Percentiles rank a stretch among this genome's conserved stretches.
Conservation (phyloP, 345 rosid genomes). For the Dimocarpus longan region DNA sequence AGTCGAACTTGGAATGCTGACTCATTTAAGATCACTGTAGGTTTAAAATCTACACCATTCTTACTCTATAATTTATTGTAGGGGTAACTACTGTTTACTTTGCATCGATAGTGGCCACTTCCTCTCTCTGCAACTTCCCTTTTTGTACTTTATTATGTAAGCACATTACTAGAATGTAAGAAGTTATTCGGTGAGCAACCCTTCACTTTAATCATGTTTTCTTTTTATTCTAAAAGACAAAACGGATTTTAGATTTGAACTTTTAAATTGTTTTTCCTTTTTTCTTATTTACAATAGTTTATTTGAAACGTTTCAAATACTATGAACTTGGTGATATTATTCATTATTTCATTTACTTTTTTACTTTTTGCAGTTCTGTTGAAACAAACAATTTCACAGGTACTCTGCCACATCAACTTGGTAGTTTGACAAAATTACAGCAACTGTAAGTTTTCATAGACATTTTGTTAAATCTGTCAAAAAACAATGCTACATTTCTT, state of each 20-base stretch:
- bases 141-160: background rate
- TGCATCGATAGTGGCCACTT: background rate
- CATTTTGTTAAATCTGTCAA: background rate
- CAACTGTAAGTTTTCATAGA: conserved; percentile 51
- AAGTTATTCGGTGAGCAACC: too few species aligned
- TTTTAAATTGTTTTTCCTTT: background rate
- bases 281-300: background rate
- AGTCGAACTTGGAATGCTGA: conserved; percentile 63
- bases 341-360: too few species aligned
- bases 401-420: conserved; percentile 64
- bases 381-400: conserved; percentile 71
- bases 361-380: conserved; percentile 34
- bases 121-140: background rate
- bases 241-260: background rate
- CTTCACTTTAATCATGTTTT: too few species aligned
- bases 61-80: background rate
- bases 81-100: background rate
- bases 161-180: too few species aligned
- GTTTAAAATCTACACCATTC: conserved; percentile 35
- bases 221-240: too few species aligned
- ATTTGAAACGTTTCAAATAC: too few species aligned
- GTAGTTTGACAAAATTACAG: conserved; percentile 46
- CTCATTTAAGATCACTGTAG: conserved; percentile 53
- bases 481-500: too few species aligned
- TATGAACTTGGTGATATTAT: too few species aligned